These are phyloP conservation scores for Schizosaccharomyces lindneri DNA, from an alignment of 805 yeast species.

Conservation along the genomic window DNA sequence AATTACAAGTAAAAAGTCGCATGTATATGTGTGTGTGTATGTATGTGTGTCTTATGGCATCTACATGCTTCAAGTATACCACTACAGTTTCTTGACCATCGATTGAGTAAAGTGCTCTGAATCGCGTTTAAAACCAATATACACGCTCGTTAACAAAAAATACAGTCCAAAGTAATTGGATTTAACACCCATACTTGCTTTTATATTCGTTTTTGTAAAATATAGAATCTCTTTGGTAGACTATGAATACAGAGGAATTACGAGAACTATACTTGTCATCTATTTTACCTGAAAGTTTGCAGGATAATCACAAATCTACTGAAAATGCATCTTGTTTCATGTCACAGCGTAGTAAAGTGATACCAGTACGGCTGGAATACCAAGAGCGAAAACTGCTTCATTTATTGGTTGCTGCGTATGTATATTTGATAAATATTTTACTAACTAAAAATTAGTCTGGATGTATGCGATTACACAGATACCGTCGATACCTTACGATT, in stretches of 20 bases:
- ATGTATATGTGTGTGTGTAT: no score
- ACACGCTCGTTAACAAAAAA: no score
- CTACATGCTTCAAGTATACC: no score
- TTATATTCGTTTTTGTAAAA: not conserved
- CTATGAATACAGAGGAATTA: not conserved
- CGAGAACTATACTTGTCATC: not conserved
- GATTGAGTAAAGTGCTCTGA: no score
- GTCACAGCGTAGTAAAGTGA: slow-evolving; percentile 21
- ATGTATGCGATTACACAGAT: slow-evolving; percentile 60
- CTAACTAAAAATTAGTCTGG: slow-evolving; percentile 35
- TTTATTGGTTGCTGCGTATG: slow-evolving; percentile 15
- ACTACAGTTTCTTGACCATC: no score
- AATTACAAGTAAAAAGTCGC: no score
- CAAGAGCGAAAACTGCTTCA: slow-evolving; percentile 47
- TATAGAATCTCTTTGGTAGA: not conserved
- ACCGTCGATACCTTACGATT: slow-evolving; percentile 41
- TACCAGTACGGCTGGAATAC: slow-evolving; percentile 42
- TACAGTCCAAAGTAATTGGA: no score
- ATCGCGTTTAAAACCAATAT: no score
- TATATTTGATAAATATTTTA: not conserved
- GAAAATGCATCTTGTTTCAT: not conserved
- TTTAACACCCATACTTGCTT: not conserved
- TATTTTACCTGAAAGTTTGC: slow-evolving; percentile 9
- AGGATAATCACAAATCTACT: not conserved
- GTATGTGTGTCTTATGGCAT: no score